Base-by-base conservation (phyloP, 208 protist genomes). In the Trypanosoma cruzi region DNA sequence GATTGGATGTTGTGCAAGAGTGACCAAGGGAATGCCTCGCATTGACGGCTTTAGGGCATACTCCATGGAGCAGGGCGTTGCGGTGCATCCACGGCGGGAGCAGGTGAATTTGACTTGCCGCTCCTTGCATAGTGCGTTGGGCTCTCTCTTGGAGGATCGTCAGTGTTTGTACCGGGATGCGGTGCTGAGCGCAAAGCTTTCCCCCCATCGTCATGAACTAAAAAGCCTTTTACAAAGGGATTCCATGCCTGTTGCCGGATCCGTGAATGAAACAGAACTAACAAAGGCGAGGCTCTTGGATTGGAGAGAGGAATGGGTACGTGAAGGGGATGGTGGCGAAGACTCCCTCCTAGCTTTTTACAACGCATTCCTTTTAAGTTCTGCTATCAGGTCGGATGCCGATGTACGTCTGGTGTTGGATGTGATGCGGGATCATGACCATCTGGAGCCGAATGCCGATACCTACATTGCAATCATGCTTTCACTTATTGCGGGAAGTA, bases 351-450 rank as follows among this genome's bases (percentile, higher is more conserved):
- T 83, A 26, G 34, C 77, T 20, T 92, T 86, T 63, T 95, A 95
- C 70, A 63, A 81, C 14, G 61, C 73, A 4, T 28, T 93, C 5
- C 37, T 95, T 13, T 54, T 73, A n/a, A 86, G 83, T 42, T 65
- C 69, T 5, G 37, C 81, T 28, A 64, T 85, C 2, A 42, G 18
- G 13, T 68, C 22, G 4, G 73, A 85, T 20, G 50, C 36, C 0
- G 82, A 92, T 37, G 56, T 91, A 32, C 74, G 73, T n/a, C 60
- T 83, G 0, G 36, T 86, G 6, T 62, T 95, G 31, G 65, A 85
- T 26, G 72, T 80, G n/a, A 80, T 95, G 79, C 64, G 58, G 14
- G 36, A 61, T 34, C 49, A 60, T 28, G 83, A 91, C 65, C 60
- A 81, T n/a, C 48, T 94, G 10, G 84, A 88, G 58, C 84, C 84